Percentiles rank a stretch among this genome's conserved stretches.
phyloP scores from a whole-genome alignment of 768 basidiomycete genomes.

The Tricholoma bakamatsutake region DNA sequence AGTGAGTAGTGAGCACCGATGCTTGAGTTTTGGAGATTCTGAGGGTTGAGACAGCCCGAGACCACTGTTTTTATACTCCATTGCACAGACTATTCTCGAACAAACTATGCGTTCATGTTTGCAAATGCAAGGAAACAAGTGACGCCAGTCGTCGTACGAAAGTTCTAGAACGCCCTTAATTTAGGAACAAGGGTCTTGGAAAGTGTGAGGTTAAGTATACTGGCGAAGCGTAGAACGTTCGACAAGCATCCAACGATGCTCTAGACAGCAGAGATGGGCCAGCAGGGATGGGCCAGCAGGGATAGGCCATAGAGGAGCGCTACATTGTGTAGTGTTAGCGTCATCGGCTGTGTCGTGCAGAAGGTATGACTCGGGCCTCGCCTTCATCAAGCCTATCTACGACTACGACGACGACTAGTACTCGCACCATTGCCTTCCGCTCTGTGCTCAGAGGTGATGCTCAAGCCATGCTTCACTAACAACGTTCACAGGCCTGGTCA shows the following conservation, averaged over 20 bases:
- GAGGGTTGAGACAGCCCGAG: not conserved
- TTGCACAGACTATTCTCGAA: not conserved
- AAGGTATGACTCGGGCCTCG: too few relatives aligned
- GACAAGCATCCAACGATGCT: too few relatives aligned
- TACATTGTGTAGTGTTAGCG: too few relatives aligned
- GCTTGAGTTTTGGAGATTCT: not conserved
- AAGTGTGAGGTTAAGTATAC: not conserved
- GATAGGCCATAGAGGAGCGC: too few relatives aligned
- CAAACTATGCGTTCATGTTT: not conserved
- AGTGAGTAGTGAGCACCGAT: too few relatives aligned
- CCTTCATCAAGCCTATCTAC: too few relatives aligned
- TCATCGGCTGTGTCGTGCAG: too few relatives aligned
- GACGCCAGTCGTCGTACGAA: not conserved
- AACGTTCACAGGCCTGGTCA: slow-evolving; percentile 59
- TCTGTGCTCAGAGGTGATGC: slow-evolving; percentile 77
- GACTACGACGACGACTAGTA: too few relatives aligned
- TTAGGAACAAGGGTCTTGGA: not conserved
- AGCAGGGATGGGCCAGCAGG: too few relatives aligned
- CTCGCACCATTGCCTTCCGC: slow-evolving; percentile 68
- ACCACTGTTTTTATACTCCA: not conserved
- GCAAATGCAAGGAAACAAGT: not conserved
- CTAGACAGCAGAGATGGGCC: too few relatives aligned
- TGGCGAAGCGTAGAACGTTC: not conserved
- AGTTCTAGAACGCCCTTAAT: not conserved
- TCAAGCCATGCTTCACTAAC: not conserved